These are phyloP conservation scores for Cyberlindnera euphorbiiphila DNA, from an alignment of 805 yeast genomes.

Conservation along the genomic window DNA sequence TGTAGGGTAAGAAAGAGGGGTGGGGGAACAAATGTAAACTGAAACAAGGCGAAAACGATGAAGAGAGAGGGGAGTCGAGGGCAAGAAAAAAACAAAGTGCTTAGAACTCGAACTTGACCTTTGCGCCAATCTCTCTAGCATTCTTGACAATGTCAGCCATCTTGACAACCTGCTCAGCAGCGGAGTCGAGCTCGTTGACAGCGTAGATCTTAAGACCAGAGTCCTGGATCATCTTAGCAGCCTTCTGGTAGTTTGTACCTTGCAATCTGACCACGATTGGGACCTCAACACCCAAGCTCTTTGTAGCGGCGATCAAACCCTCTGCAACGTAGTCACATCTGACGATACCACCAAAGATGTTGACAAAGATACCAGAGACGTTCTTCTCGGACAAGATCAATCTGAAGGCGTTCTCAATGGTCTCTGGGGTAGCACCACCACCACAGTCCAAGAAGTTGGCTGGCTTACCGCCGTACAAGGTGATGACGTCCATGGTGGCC, in stretches of 20 bases:
- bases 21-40: not conserved
- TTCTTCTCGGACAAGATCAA: conserved; percentile 84
- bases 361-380: conserved; percentile 94
- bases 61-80: too few species aligned
- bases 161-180: conserved; percentile 92
- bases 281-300: conserved; percentile 81
- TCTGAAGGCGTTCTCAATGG: conserved; percentile 95
- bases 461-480: conserved; percentile 97
- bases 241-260: conserved; percentile 93
- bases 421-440: conserved; percentile 99
- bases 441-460: conserved; percentile 99
- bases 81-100: too few species aligned
- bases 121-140: conserved; percentile 46
- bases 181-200: conserved; percentile 90
- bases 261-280: conserved; percentile 98
- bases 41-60: too few species aligned
- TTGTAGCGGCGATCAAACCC: conserved; percentile 94
- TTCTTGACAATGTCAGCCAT: conserved; percentile 43
- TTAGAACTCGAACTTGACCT: conserved; percentile 44
- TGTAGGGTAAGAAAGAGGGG: too few species aligned
- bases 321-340: conserved; percentile 98
- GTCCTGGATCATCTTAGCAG: conserved; percentile 77
- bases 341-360: conserved; percentile 99
- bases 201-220: conserved; percentile 93
- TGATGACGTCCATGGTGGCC: conserved; percentile 99